Conservation (phyloP, 1,139 yeast species). For the Sugiyamaella novakii region DNA sequence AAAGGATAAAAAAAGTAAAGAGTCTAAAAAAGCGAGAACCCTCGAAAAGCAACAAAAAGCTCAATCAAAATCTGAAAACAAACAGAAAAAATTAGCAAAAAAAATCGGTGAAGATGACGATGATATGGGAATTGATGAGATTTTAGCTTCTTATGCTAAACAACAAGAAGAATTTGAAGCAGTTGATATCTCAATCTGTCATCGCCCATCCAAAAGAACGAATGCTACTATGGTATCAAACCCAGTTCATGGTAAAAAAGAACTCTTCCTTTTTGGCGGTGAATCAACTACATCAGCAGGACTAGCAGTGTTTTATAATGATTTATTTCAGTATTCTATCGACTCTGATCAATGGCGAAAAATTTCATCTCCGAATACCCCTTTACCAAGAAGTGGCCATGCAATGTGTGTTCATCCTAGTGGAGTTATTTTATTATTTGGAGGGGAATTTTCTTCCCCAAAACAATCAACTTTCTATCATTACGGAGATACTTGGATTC, state of each 20-base stretch:
- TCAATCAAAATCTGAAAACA: constrained; percentile 68
- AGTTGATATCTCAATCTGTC: constrained; percentile 59
- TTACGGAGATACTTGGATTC: constrained; percentile 93
- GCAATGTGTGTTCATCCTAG: constrained; percentile 93
- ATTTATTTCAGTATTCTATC: constrained; percentile 68
- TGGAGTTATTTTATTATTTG: constrained; percentile 82
- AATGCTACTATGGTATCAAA: constrained; percentile 76
- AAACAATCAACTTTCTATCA: constrained; percentile 95
- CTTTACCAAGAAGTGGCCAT: constrained; percentile 91
- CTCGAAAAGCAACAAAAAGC: constrained; percentile 84
- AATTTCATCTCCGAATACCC: constrained; percentile 78
- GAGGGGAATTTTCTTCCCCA: constrained; percentile 97
- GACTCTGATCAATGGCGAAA: constrained; percentile 84
- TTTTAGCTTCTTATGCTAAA: constrained; percentile 73
- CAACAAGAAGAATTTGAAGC: constrained; percentile 79
- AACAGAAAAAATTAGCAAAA: constrained; percentile 72
- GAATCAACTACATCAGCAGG: constrained; percentile 58
- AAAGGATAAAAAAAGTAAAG: constrained; percentile 85
- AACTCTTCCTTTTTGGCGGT: constrained; percentile 86
- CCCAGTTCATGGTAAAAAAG: constrained; percentile 75
- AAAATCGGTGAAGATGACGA: constrained; percentile 80
- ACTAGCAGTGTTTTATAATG: constrained; percentile 75
- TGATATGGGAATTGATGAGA: constrained; percentile 84
- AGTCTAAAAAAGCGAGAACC: constrained; percentile 85
- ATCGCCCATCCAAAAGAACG: constrained; percentile 66